Percentiles rank a stretch among this genome's conserved stretches.
phyloP scores from a whole-genome alignment of 2,329 filamentous ascomycete genomes.

The Penicillium sclerotiorum region DNA sequence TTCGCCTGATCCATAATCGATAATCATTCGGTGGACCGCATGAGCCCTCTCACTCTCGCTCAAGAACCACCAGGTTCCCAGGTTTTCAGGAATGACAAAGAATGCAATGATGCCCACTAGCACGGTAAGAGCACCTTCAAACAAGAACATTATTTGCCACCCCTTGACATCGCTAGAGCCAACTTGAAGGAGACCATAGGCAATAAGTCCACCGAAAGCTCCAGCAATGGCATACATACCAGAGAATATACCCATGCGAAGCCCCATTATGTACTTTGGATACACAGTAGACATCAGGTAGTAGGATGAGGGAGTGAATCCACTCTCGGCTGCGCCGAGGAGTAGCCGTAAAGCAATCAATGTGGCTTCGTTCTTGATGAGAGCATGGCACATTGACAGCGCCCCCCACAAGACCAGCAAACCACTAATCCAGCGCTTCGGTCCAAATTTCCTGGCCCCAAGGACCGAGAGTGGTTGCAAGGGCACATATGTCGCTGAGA shows the following conservation, averaged over 20 bases:
- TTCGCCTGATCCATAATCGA: slow-evolving; percentile 29
- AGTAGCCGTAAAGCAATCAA: slow-evolving; percentile 35
- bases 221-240: slow-evolving; percentile 14
- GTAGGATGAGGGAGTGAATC: slow-evolving; percentile 30
- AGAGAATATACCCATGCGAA: slow-evolving; percentile 12
- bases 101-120: slow-evolving; percentile 4
- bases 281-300: neutral
- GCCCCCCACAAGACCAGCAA: neutral
- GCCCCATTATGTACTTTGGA: slow-evolving; percentile 10
- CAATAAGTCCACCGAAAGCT: slow-evolving; percentile 15
- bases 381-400: neutral
- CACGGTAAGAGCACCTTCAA: slow-evolving; percentile 1
- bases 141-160: neutral
- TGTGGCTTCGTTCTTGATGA: slow-evolving; percentile 36
- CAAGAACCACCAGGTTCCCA: slow-evolving; percentile 34
- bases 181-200: slow-evolving; percentile 13
- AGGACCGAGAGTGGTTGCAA: no score
- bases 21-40: slow-evolving; percentile 29
- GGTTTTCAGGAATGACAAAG: slow-evolving; percentile 10
- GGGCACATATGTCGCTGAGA: no score
- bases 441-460: no score
- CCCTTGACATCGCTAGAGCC: slow-evolving; percentile 11
- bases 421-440: no score
- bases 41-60: slow-evolving; percentile 20
- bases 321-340: slow-evolving; percentile 24